Conservation (phyloP, 345 rosid genomes). For the Eucalyptus marginata region DNA sequence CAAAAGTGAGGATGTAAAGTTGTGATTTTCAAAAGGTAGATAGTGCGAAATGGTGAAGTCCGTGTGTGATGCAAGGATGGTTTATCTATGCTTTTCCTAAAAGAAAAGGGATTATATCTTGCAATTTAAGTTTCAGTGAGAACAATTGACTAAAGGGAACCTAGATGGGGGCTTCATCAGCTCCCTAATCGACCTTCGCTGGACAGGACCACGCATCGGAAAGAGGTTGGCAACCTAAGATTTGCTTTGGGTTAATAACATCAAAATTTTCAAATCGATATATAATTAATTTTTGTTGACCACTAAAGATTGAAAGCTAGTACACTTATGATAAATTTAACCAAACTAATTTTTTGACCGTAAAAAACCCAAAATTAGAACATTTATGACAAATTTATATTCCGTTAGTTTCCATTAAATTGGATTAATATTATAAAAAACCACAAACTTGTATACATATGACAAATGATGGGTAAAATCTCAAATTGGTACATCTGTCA, state of each 20-base stretch:
- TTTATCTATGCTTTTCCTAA: neutral
- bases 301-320: accelerated
- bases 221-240: neutral
- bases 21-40: neutral
- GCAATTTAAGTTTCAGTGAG: neutral
- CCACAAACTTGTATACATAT: accelerated
- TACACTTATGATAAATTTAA: neutral
- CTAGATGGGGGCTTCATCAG: neutral
- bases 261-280: neutral
- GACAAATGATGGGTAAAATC: too few relatives aligned
- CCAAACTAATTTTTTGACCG: accelerated
- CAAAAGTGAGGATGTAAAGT: neutral
- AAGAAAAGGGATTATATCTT: neutral
- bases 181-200: neutral
- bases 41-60: neutral
- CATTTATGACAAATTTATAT: too few relatives aligned
- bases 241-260: neutral
- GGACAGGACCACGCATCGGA: neutral
- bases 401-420: accelerated
- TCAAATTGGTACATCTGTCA: accelerated
- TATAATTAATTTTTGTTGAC: too few relatives aligned
- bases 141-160: neutral
- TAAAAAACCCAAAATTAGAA: too few relatives aligned
- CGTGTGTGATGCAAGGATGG: neutral
- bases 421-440: accelerated